Conservation (phyloP, 306 rosid species). For the Acmispon strigosus region DNA sequence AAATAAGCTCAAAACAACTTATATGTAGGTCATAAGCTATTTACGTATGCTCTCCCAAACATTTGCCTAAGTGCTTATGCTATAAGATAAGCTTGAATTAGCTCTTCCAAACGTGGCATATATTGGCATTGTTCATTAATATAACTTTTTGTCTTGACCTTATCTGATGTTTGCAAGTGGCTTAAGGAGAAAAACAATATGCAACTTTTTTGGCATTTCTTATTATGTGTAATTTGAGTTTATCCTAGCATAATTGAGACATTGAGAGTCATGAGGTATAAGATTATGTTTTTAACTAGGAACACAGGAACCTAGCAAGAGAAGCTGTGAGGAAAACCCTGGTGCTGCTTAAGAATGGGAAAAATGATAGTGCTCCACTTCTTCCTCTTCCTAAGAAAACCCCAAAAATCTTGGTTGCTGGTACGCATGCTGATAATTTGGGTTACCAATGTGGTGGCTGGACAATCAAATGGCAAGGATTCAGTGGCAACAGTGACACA, state of each 20-base stretch:
- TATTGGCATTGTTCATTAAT: background rate
- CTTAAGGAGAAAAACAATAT: background rate
- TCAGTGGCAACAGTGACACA: constrained; percentile 66
- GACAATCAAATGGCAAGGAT: constrained; percentile 97
- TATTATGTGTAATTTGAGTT: constrained; percentile 10
- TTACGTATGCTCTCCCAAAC: too few relatives aligned
- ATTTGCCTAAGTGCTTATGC: too few relatives aligned
- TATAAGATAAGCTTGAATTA: too few relatives aligned
- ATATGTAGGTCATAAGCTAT: too few relatives aligned
- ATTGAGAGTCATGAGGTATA: background rate
- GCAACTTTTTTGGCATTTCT: background rate
- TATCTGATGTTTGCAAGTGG: background rate
- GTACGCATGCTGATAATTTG: constrained; percentile 89
- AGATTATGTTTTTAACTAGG: constrained; percentile 41
- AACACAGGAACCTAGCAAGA: constrained; percentile 80
- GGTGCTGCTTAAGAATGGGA: constrained; percentile 85
- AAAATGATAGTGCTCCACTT: constrained; percentile 54
- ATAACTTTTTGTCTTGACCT: background rate
- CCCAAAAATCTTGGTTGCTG: constrained; percentile 67
- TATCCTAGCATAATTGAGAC: constrained; percentile 10
- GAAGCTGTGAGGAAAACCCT: constrained; percentile 95
- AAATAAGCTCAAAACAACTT: too few relatives aligned
- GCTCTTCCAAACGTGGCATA: background rate
- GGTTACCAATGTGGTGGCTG: constrained; percentile 99
- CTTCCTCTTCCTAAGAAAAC: constrained; percentile 79